These are phyloP conservation scores for Phycomyces blakesleeanus DNA, from an alignment of 192 early-diverging fungal species.

Conservation along the genomic window DNA sequence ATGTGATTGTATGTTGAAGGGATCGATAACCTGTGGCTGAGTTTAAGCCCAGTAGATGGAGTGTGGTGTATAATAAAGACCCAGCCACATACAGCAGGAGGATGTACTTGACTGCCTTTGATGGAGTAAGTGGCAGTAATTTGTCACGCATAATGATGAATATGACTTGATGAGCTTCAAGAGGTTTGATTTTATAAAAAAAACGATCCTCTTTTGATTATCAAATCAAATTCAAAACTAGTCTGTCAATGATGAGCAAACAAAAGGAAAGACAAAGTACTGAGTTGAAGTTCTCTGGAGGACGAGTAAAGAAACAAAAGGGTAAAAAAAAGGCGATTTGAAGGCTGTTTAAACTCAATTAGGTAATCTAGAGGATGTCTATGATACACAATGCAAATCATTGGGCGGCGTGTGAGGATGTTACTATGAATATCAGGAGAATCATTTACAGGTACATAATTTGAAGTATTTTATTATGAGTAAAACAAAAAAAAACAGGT, in stretches of 20 bases:
- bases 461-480: no score
- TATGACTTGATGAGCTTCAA: background rate
- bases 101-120: constrained; percentile 27
- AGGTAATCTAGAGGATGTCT: constrained; percentile 1
- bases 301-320: background rate
- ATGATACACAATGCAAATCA: background rate
- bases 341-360: constrained; percentile 1
- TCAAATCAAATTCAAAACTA: background rate
- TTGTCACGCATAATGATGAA: constrained; percentile 15
- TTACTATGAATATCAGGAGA: no score
- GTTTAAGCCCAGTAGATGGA: constrained; percentile 29
- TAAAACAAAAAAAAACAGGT: no score
- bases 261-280: constrained; percentile 10
- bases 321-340: background rate
- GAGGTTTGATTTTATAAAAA: background rate
- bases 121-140: constrained; percentile 11
- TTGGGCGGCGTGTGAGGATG: background rate
- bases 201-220: background rate
- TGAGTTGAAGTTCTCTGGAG: background rate
- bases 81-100: constrained; percentile 31
- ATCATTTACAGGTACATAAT: no score
- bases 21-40: background rate
- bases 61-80: constrained; percentile 33
- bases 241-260: background rate
- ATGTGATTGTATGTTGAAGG: background rate